Conservation (phyloP, 345 rosid genomes). For the Citrus maxima region DNA sequence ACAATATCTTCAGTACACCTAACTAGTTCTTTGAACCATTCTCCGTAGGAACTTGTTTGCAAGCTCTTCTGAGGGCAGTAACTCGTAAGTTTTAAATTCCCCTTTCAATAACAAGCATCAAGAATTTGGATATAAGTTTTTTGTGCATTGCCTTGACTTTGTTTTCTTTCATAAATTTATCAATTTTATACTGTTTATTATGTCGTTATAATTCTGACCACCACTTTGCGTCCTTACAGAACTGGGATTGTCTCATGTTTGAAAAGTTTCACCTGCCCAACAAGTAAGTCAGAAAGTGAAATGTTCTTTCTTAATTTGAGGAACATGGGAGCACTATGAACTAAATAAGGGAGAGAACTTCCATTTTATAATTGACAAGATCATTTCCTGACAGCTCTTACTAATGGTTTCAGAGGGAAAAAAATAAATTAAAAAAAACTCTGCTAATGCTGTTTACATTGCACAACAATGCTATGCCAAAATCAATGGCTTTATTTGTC, state of each 20-base stretch:
- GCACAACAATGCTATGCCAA: background rate
- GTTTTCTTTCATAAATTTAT: background rate
- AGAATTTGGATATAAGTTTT: background rate
- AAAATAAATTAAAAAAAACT: no score
- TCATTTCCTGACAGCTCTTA: no score
- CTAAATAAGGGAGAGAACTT: background rate
- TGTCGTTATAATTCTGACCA: background rate
- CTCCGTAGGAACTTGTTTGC: constrained; percentile 39
- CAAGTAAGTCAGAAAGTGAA: constrained; percentile 20
- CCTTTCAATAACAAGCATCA: background rate
- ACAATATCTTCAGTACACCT: background rate
- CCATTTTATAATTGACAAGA: background rate
- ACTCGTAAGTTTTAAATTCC: constrained; percentile 18
- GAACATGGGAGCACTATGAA: no score
- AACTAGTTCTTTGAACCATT: background rate
- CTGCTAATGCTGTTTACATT: no score
- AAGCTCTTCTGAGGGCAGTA: constrained; percentile 22
- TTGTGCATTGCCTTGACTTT: background rate
- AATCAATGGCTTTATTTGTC: no score
- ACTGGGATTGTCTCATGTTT: constrained; percentile 21
- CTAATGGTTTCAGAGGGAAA: no score
- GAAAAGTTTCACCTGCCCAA: constrained; percentile 13
- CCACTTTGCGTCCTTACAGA: background rate
- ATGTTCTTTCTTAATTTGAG: background rate
- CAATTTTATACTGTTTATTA: background rate